These are phyloP conservation scores for Euphorbia tirucalli DNA, from an alignment of 345 rosid species.

Conservation along the genomic window DNA sequence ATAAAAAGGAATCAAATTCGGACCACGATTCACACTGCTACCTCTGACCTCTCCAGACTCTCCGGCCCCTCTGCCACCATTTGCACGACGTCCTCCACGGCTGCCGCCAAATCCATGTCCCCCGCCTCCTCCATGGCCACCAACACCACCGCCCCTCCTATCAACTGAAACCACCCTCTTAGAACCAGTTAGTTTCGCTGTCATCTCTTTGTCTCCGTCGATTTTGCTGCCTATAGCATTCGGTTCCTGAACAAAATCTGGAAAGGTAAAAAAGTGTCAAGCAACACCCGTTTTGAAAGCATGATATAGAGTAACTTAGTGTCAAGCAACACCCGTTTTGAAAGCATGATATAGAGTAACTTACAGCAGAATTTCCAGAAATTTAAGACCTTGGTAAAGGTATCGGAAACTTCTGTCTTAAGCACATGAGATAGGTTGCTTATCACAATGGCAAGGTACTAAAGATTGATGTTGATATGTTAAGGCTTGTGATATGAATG, in stretches of 20 bases:
- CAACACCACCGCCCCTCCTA: constrained; percentile 17
- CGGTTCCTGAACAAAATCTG: neutral
- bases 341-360: neutral
- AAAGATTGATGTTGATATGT: no score
- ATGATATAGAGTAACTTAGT: neutral
- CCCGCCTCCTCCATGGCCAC: constrained; percentile 12
- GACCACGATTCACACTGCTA: neutral
- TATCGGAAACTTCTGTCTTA: neutral
- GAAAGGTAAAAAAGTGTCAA: neutral
- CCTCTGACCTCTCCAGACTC: neutral
- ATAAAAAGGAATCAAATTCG: constrained; percentile 18
- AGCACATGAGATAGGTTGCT: neutral
- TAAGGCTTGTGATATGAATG: no score
- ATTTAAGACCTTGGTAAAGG: neutral
- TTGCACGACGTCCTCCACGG: neutral
- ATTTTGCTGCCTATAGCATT: neutral
- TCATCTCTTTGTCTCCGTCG: neutral
- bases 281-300: neutral
- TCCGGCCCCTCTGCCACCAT: neutral
- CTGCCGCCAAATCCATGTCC: neutral
- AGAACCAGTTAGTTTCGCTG: neutral
- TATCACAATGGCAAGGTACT: no score
- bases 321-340: neutral
- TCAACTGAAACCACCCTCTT: constrained; percentile 1
- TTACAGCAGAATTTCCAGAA: neutral